Conservation (phyloP, 768 basidiomycete genomes). For the Neoboletus brunneissimus region DNA sequence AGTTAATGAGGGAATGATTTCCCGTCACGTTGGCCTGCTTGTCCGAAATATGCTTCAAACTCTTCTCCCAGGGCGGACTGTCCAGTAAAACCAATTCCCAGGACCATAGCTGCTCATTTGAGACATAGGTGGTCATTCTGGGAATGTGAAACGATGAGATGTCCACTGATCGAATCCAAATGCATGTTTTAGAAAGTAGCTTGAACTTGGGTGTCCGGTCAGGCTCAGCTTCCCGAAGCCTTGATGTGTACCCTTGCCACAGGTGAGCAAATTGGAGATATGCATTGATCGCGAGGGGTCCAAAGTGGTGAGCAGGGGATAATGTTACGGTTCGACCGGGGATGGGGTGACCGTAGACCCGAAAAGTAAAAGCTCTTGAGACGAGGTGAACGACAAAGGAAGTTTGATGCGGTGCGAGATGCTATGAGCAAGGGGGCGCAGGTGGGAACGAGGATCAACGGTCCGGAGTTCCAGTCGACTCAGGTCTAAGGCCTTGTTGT, state of each 20-base stretch:
- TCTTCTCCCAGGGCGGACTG: neutral
- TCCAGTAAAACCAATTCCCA: slow-evolving; percentile 16
- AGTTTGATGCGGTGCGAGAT: too few relatives aligned
- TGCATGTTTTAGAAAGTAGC: neutral
- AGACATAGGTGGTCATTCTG: slow-evolving; percentile 8
- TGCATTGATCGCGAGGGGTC: slow-evolving; percentile 19
- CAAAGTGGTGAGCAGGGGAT: slow-evolving; percentile 15
- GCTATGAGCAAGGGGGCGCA: too few relatives aligned
- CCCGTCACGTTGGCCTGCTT: neutral
- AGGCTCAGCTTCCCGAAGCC: slow-evolving; percentile 9
- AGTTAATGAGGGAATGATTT: neutral
- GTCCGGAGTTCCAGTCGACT: too few relatives aligned
- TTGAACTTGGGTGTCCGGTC: slow-evolving; percentile 1
- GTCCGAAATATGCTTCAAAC: neutral
- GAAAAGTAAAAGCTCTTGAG: too few relatives aligned
- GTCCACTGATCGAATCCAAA: slow-evolving; percentile 1
- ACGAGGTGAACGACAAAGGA: too few relatives aligned
- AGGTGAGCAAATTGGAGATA: slow-evolving; percentile 24
- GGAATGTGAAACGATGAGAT: neutral
- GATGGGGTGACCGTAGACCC: too few relatives aligned
- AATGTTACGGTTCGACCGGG: too few relatives aligned
- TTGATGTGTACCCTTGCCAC: slow-evolving; percentile 16
- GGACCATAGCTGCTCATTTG: slow-evolving; percentile 4
- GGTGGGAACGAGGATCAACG: too few relatives aligned
- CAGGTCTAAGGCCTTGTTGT: too few relatives aligned